These are phyloP conservation scores for Kwoniella europaea DNA, from an alignment of 768 basidiomycete genomes.

Conservation along the genomic window DNA sequence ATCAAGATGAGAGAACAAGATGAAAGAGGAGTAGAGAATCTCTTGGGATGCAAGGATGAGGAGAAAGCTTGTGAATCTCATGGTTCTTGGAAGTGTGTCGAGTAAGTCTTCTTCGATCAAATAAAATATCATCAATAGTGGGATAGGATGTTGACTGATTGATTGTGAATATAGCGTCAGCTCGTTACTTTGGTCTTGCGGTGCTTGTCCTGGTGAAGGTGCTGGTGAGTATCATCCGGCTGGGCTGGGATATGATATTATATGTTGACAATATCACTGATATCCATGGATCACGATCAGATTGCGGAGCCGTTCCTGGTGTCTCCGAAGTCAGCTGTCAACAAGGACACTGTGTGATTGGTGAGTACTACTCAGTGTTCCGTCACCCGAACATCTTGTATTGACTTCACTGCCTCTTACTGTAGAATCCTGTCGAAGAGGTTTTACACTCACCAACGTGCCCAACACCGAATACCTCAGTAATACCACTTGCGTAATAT, in stretches of 20 bases:
- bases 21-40: slow-evolving; percentile 8
- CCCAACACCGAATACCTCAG: slow-evolving; percentile 1
- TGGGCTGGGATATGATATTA: too few species aligned
- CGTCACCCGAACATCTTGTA: too few species aligned
- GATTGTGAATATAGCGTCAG: slow-evolving; percentile 10
- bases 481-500: slow-evolving; percentile 21
- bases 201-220: slow-evolving; percentile 33
- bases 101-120: slow-evolving; percentile 8
- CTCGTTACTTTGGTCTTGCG: slow-evolving; percentile 29
- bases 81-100: slow-evolving; percentile 24
- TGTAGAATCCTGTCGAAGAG: slow-evolving; percentile 22
- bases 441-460: neutral
- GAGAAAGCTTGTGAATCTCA: slow-evolving; percentile 35
- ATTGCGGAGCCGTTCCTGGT: slow-evolving; percentile 33
- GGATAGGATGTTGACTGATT: neutral
- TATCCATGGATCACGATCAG: slow-evolving; percentile 6
- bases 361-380: too few species aligned
- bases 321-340: slow-evolving; percentile 31
- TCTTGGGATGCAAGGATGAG: slow-evolving; percentile 17
- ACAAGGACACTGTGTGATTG: slow-evolving; percentile 30
- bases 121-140: too few species aligned
- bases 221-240: slow-evolving; percentile 24
- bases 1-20: slow-evolving; percentile 17
- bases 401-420: too few species aligned
- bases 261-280: neutral